Evolutionary conservation across 163 green algal genomes (phyloP), one percentile per base, ranked within the genome.

Genomic region (Volvox carteri): DNA sequence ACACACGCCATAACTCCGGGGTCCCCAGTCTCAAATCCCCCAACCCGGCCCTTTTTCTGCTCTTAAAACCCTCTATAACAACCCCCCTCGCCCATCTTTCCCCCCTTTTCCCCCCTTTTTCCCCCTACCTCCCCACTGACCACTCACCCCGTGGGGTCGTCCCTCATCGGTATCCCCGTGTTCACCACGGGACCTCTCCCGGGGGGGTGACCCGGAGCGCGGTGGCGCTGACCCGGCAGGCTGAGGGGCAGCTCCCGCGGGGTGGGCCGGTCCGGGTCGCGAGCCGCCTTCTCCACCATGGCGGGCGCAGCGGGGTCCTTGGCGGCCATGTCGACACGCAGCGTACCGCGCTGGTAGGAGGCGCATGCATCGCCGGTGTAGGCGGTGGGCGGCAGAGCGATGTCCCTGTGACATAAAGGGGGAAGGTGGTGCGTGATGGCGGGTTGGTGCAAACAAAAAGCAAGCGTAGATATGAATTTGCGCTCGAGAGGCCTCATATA

Each of bases 251-350:
- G 41, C 65, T 90, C 80, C 23, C 86, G 48, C 21, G 90, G 90
- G 80, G 85, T 86, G n/a, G 79, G 74, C 46, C 81, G 67, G 87
- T 93, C 90, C 21, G 90, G 90, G 54, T 93, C 81, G 41, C 86
- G 77, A 41, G 88, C 21, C 30, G 46, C 65, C 80, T 87, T 87
- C 72, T 86, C 86, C 74, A 90, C 42, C 86, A 93, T 93, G 41
- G 90, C 87, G 21, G 90, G 90, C 6, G 86, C 67, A 23, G 80
- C 28, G 0, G 90, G 90, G 67, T 93, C 87, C n/a, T 87, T 84
- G 35, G 75, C 42, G 0, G 81, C 77, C 41, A 90, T 84, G 28
- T 56, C 56, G 16, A 93, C 75, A 4, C n/a, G 25, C 19, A 93
- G 68, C 50, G 41, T 84, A 28, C 77, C 75, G 46, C 86, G 52